Evolutionary conservation across 345 rosid species (phyloP).

Genomic region (Salix arbutifolia): DNA sequence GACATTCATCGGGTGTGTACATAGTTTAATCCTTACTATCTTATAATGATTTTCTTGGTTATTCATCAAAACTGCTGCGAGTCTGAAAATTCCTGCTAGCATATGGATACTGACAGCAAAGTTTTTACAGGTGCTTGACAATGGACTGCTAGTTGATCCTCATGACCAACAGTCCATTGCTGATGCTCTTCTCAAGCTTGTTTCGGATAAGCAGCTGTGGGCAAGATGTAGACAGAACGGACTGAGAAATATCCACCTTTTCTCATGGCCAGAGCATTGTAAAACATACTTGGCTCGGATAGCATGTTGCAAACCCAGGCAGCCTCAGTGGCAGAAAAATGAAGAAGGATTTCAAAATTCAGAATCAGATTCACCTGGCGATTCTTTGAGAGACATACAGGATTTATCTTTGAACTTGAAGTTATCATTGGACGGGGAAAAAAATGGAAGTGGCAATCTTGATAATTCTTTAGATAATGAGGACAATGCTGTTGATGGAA

Average conservation of each 20-base stretch:
- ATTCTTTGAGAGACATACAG: constrained; percentile 23
- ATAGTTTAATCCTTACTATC: constrained; percentile 1
- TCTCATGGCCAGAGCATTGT: constrained; percentile 27
- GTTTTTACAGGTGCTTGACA: constrained; percentile 25
- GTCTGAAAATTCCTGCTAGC: constrained; percentile 3
- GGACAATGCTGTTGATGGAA: constrained; percentile 9
- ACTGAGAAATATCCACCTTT: constrained; percentile 23
- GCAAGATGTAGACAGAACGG: constrained; percentile 25
- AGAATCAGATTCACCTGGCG: constrained; percentile 18
- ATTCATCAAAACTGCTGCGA: not conserved
- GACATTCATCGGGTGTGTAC: constrained; percentile 76
- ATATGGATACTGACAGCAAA: not conserved
- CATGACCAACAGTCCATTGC: constrained; percentile 25
- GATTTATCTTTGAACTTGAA: constrained; percentile 23
- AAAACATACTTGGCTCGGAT: constrained; percentile 21
- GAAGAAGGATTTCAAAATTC: constrained; percentile 10
- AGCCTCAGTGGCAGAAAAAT: constrained; percentile 20
- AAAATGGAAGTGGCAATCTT: constrained; percentile 7
- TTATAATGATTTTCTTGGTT: constrained; percentile 4
- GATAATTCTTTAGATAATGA: constrained; percentile 16
- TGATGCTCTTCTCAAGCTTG: constrained; percentile 26
- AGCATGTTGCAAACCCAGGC: constrained; percentile 19
- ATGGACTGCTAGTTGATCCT: constrained; percentile 27
- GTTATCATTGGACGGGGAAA: constrained; percentile 23
- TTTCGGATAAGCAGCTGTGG: constrained; percentile 27